These are phyloP conservation scores for Aspergillus texensis DNA, from an alignment of 2,329 filamentous ascomycete genomes.

Conservation along the genomic window DNA sequence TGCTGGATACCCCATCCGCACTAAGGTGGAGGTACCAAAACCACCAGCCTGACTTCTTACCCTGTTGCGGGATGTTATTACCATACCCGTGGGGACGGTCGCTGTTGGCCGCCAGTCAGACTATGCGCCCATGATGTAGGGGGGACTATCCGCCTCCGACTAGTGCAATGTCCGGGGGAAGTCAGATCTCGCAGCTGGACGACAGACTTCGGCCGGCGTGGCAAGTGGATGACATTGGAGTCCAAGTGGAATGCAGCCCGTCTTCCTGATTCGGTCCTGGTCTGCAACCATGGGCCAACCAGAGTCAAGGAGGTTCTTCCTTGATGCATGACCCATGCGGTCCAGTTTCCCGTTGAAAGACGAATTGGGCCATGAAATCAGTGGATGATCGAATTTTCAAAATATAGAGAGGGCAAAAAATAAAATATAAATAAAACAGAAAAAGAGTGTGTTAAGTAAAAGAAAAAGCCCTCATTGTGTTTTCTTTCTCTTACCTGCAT, in stretches of 20 bases:
- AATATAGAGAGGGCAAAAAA: background rate
- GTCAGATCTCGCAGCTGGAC: conserved; percentile 5
- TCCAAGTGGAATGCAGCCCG: background rate
- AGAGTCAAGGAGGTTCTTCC: background rate
- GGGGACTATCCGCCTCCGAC: background rate
- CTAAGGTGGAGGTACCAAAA: conserved; percentile 15
- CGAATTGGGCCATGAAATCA: background rate
- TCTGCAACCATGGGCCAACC: conserved; percentile 14
- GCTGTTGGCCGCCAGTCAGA: conserved; percentile 10
- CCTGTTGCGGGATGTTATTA: conserved; percentile 24
- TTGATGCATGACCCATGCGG: conserved; percentile 2
- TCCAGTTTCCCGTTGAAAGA: background rate
- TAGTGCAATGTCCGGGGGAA: background rate
- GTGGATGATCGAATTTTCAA: background rate
- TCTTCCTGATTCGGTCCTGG: conserved; percentile 16
- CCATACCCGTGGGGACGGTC: conserved; percentile 13
- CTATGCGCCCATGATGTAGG: conserved; percentile 7
- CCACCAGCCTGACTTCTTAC: conserved; percentile 4
- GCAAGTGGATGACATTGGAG: conserved; percentile 11
- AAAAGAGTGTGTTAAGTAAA: background rate
- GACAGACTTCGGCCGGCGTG: conserved; percentile 9
- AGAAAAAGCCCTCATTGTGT: background rate
- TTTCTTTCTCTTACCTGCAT: background rate
- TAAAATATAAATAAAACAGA: background rate
- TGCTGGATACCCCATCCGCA: conserved; percentile 6